Evolutionary conservation across 805 yeast species (phyloP), one percentile per base, ranked within the genome.

Genomic region (Ogataea pignaliae): DNA sequence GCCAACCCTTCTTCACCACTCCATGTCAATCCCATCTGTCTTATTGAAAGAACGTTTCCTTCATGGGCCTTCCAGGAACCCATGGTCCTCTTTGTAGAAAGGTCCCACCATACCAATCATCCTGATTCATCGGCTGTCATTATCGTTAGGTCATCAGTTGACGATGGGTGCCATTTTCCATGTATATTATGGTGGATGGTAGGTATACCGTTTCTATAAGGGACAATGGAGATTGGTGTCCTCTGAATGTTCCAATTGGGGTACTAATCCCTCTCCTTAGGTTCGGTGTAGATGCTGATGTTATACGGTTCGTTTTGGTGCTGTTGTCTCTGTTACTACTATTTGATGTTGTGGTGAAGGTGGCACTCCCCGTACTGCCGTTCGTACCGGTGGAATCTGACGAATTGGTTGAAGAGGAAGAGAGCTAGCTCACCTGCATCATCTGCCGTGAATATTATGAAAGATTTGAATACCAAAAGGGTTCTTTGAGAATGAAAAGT

Each of bases 91-190:
- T 80, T 65, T 0, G 77, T 69, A 1, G 62, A 55, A 8, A 86
- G 48, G 44, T 79, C 75, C 95, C 95, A 86, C 71, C 82, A 69
- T 1, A 78, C 69, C 3, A 79, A 52, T 69, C 76, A 70, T 0
- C 95, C 95, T 0, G 66, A 57, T 26, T 79, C 80, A 56, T 85
- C 93, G 5, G 77, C 77, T 0, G 85, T 70, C 1, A 76, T 55
- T 3, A 83, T 48, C 2, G 71, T 58, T 5, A 71, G 7, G 63
- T 62, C 36, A 63, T 50, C 1, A 63, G 45, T 4, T 59, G 61
- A 44, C 58, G 29, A 2, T 34, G 10, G 3, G 28, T 32, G 1
- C 16, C 34, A 4, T 13, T n/a, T 2, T 13, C 29, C n/a, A 12
- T 15, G 26, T 14, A 12, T 9, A 12, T 39, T 10, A 50, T 14